Percentiles rank a stretch among this genome's conserved stretches.
phyloP scores from a whole-genome alignment of 1,284 basidiomycete species.

The Moesziomyces parantarcticus region DNA sequence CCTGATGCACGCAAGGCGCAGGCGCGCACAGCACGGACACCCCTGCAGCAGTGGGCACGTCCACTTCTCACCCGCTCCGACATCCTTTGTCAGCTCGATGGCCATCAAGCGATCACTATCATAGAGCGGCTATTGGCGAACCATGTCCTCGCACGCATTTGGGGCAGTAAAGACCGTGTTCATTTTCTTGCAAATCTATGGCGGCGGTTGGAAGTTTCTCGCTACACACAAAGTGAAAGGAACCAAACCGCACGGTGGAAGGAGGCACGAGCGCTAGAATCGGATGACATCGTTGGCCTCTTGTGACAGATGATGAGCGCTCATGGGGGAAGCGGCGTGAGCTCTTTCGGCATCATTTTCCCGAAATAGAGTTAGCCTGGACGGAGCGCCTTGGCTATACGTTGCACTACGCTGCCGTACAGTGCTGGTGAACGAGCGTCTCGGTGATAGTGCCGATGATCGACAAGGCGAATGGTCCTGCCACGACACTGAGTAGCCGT shows the following conservation, averaged over 20 bases:
- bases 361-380: too few species aligned
- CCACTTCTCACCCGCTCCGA: neutral
- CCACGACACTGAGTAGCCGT: constrained; percentile 10
- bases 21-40: constrained; percentile 7
- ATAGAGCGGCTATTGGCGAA: neutral
- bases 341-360: too few species aligned
- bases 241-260: neutral
- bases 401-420: constrained; percentile 32
- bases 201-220: too few species aligned
- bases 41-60: constrained; percentile 2
- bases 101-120: neutral
- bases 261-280: constrained; percentile 7
- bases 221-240: neutral
- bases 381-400: neutral
- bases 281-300: constrained; percentile 28
- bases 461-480: constrained; percentile 18
- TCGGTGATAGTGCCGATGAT: constrained; percentile 29
- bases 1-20: too few species aligned
- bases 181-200: neutral
- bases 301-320: too few species aligned
- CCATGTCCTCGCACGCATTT: too few species aligned
- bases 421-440: constrained; percentile 3
- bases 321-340: too few species aligned
- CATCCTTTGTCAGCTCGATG: neutral
- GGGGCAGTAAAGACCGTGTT: neutral